These are phyloP conservation scores for Pythium phragmiticola DNA, from an alignment of 352 stramenopile genomes.

Conservation along the genomic window DNA sequence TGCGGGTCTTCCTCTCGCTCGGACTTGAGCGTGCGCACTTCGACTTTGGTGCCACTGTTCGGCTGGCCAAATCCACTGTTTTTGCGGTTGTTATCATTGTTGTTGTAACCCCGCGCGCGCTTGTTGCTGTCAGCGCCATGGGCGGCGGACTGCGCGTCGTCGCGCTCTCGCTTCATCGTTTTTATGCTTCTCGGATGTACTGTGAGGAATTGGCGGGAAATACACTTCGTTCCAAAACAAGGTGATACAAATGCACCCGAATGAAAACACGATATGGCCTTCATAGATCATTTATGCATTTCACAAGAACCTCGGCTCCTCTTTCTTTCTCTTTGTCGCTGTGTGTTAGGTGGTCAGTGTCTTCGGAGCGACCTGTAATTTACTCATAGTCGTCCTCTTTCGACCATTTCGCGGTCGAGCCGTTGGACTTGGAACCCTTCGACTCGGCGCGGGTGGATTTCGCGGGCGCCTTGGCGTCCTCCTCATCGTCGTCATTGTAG, in stretches of 20 bases:
- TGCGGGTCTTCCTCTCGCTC: conserved; percentile 79
- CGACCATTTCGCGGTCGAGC: conserved; percentile 77
- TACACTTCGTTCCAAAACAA: background rate
- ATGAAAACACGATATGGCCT: background rate
- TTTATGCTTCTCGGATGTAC: background rate
- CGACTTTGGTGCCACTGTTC: background rate
- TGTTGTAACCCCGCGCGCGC: conserved; percentile 10
- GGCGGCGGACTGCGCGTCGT: conserved; percentile 6
- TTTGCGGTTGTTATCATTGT: conserved; percentile 5
- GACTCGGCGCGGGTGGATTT: conserved; percentile 58
- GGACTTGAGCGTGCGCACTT: conserved; percentile 49
- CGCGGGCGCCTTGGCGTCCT: conserved; percentile 52
- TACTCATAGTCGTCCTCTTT: conserved; percentile 92
- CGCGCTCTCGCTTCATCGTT: conserved; percentile 25
- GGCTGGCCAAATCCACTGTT: background rate
- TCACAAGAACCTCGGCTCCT: background rate
- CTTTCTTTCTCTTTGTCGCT: background rate
- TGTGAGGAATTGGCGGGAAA: conserved; percentile 14
- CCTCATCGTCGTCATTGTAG: conserved; percentile 84
- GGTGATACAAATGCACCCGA: background rate
- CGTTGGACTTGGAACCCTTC: conserved; percentile 44
- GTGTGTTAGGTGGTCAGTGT: background rate
- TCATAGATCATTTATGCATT: background rate
- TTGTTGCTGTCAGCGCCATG: conserved; percentile 19
- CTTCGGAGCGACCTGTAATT: conserved; percentile 21